A percentile compares a stretch with the other conserved stretches of the same genome.
These are phyloP conservation scores for Rhizopus sp. DNA, from an alignment of 371 early-diverging fungal genomes.

Conservation along the genomic window DNA sequence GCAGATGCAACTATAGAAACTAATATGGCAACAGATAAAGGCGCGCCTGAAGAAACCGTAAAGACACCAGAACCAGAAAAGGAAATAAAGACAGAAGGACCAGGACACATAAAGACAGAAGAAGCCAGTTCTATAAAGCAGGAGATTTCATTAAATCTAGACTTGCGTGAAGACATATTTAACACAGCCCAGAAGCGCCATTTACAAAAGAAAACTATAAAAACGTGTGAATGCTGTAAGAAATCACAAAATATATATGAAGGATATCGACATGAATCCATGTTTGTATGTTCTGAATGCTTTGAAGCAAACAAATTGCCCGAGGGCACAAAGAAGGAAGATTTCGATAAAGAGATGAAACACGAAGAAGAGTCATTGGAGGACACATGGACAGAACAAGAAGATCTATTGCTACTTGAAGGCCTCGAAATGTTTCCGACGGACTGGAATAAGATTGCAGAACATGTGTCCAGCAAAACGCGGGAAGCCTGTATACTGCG, in stretches of 20 bases:
- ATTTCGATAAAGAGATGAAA: constrained; percentile 5
- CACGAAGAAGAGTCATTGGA: constrained; percentile 1
- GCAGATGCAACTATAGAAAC: not conserved
- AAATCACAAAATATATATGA: not conserved
- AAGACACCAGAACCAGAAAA: not conserved
- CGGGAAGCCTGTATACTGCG: constrained; percentile 50
- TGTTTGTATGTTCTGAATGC: constrained; percentile 15
- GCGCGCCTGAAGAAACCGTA: not conserved
- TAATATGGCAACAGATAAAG: not conserved
- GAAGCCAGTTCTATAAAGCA: constrained; percentile 1
- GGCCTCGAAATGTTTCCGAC: constrained; percentile 43
- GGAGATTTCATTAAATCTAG: constrained; percentile 20
- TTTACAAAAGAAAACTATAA: not conserved
- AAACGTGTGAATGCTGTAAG: constrained; percentile 8
- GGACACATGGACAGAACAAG: constrained; percentile 45
- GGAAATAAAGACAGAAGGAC: not conserved
- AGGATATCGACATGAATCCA: constrained; percentile 7
- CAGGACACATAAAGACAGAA: not conserved
- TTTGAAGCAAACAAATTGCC: constrained; percentile 8
- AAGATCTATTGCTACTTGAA: constrained; percentile 41
- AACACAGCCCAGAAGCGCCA: constrained; percentile 2
- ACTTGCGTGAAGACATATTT: constrained; percentile 24
- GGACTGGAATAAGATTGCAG: constrained; percentile 43
- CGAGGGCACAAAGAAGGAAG: constrained; percentile 15
- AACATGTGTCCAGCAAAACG: constrained; percentile 41